Evolutionary conservation across 1,284 basidiomycete genomes (phyloP), one percentile per base, ranked within the genome.

Genomic region (Microbotryum silenes-acaulis): DNA sequence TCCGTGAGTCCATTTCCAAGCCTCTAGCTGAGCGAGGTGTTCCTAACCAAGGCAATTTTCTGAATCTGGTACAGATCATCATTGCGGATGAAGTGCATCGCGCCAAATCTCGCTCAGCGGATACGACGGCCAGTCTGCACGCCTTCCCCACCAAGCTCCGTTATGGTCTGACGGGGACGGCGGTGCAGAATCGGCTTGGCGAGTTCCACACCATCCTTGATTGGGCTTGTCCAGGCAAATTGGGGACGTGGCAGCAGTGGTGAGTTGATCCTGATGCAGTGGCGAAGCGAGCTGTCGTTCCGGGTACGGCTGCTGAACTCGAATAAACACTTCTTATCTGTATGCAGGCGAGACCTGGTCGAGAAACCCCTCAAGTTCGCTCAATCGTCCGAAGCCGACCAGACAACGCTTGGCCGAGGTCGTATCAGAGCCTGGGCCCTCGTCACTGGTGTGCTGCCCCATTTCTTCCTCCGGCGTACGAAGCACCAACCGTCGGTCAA

Each of bases 1-100:
- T 65, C 70, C 16, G 37, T 42, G 16, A 42, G 37, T 18, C 16
- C 14, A 12, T 71, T 67, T 54, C 61, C 73, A 25, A 50, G 5
- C 61, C 51, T 59, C 49, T 27, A 21, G 45, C 21, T 31, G 42
- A 5, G 16, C 18, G 33, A 16, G 29, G n/a, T 20, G 20, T 27
- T 51, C n/a, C 31, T 27, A 6, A 44, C 7, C 46, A 5, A 12
- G 18, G 21, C 42, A 23, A 31, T 75, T 8, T 83, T 0, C 86
- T 82, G 82, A 83, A 83, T 1, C 2, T 14, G 16, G 4, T 42
- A 9, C 16, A 42, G 37, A 81, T 83, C 60, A 78, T 89, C 54
- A 82, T 92, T 62, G 82, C 90, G 16, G 89, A 92, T 69, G 90
- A 92, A 73, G 89, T 82, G 0, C 89, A 92, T 72, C 81, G 82